Base-by-base conservation (phyloP, 1,139 yeast genomes). In the Yamadazyma dendronema region DNA sequence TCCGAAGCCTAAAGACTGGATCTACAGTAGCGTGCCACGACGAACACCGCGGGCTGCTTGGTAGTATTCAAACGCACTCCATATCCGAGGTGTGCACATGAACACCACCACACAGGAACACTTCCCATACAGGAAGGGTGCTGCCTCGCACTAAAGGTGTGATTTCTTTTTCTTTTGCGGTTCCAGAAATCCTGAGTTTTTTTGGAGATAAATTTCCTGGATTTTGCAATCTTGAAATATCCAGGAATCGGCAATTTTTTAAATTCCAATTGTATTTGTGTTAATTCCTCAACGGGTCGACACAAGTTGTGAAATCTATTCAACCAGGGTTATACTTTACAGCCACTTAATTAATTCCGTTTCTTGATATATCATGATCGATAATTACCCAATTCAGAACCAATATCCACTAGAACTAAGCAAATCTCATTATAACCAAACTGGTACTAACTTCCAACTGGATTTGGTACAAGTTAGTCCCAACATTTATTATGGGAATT, bases 401-500 rank as follows among this genome's bases (percentile, higher is more conserved):
- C 25, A 32, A 14, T 19, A 30, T 7, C 14, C 27, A 11, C 4
- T 32, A 16, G 24, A 16, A 13, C 14, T 36, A 5, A 17, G 13
- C 2, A 32, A 24, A 25, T 14, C 14, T 15, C 37, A 36, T 21
- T 38, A 38, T 24, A 17, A 28, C 13, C 36, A 33, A 24, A 14
- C 14, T 12, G 26, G 13, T 15, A 29, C 29, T 26, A 7, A 7
- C 12, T 16, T 13, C 19, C 21, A 25, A 14, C 21, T 28, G 16
- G 28, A 37, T 16, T 37, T 37, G 19, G 34, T 32, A 10, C 16
- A 30, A 6, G 29, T 48, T 4, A 35, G 45, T 28, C 52, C 52
- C 2, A 37, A 42, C 4, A 32, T 48, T 13, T 47, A 39, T 32
- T 45, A 45, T 36, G 49, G 48, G 4, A 36, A 37, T 14, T 22